phyloP scores from a whole-genome alignment of 148 eudicot species.

The Fallopia convolvulus region DNA sequence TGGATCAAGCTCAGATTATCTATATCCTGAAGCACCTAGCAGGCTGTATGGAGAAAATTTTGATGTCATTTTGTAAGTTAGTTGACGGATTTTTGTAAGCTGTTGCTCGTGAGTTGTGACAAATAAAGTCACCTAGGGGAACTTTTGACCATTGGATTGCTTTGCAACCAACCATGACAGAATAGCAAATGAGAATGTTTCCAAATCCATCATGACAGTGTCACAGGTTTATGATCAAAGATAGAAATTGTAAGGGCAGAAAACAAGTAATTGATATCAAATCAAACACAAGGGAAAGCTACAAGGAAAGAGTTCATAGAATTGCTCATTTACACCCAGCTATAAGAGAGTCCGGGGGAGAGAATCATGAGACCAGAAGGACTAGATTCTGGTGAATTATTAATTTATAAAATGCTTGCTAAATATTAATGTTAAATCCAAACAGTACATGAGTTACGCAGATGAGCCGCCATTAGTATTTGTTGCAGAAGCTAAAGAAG shows the following conservation, averaged over 20 bases:
- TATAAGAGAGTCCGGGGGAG: background rate
- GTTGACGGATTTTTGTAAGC: background rate
- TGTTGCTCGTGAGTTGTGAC: background rate
- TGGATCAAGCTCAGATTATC: background rate
- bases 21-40: background rate
- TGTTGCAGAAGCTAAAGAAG: conserved; percentile 10
- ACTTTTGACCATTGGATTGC: background rate
- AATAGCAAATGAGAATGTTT: background rate
- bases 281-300: too few relatives aligned
- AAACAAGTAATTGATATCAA: too few relatives aligned
- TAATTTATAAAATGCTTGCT: too few relatives aligned
- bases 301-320: background rate
- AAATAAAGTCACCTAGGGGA: background rate
- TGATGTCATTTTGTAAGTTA: background rate
- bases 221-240: too few relatives aligned
- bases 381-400: background rate
- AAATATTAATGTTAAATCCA: too few relatives aligned
- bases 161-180: background rate
- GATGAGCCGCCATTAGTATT: background rate
- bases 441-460: background rate
- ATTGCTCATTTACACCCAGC: too few relatives aligned
- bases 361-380: background rate
- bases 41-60: background rate
- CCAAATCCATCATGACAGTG: background rate
- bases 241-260: too few relatives aligned